Conservation (phyloP, 192 early-diverging fungal genomes). For the Coemansia javaensis region DNA sequence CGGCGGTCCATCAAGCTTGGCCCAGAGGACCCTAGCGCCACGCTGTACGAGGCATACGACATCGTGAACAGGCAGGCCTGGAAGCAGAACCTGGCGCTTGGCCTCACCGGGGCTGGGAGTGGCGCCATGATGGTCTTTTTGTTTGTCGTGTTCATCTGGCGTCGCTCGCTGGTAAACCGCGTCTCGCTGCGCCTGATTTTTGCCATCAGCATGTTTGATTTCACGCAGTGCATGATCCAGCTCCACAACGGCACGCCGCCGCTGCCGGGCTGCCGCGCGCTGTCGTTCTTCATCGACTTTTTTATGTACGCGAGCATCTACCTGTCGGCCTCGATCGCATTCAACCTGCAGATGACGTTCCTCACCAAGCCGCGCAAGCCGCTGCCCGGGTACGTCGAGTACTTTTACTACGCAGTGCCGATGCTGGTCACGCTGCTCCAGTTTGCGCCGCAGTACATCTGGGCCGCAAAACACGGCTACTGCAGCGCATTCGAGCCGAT, state of each 20-base stretch:
- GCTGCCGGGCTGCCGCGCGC: neutral
- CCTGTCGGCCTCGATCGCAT: conserved; percentile 32
- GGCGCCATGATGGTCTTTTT: conserved; percentile 17
- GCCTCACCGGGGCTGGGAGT: conserved; percentile 2
- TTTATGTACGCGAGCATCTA: conserved; percentile 16
- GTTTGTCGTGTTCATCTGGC: conserved; percentile 20
- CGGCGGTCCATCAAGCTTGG: neutral
- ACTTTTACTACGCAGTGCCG: conserved; percentile 28
- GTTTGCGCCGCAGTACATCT: conserved; percentile 7
- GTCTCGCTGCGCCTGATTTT: conserved; percentile 31
- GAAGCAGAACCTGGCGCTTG: conserved; percentile 1
- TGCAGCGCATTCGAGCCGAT: conserved; percentile 15
- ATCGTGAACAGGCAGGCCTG: neutral
- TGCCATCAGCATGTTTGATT: conserved; percentile 17
- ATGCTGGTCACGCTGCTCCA: conserved; percentile 8
- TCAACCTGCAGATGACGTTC: conserved; percentile 34
- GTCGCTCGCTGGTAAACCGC: conserved; percentile 20
- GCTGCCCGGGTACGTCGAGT: conserved; percentile 24
- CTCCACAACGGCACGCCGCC: too few relatives aligned
- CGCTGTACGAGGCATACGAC: neutral
- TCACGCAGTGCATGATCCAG: conserved; percentile 15
- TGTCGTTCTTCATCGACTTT: conserved; percentile 12
- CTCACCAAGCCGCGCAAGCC: conserved; percentile 8
- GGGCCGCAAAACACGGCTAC: conserved; percentile 9
- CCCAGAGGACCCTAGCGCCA: conserved; percentile 1